Conservation (phyloP, 768 basidiomycete species). For the Termitomyces heimii region DNA sequence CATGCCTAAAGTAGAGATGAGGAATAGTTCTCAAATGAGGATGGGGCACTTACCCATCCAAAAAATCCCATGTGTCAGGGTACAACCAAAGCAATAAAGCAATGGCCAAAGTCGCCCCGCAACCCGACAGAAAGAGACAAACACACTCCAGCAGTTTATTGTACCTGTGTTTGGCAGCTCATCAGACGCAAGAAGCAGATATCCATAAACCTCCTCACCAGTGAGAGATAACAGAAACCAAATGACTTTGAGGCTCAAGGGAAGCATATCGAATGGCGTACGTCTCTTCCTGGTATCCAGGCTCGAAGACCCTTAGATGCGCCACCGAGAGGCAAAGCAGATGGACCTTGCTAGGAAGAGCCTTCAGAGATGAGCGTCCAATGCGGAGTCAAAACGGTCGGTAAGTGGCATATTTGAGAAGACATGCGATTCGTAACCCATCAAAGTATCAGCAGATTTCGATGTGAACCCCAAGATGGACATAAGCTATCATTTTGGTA, state of each 20-base stretch:
- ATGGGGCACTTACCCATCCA: conserved; percentile 42
- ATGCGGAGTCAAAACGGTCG: not conserved
- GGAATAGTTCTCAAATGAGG: not conserved
- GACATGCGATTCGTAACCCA: not conserved
- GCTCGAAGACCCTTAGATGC: not conserved
- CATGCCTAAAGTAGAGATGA: conserved; percentile 36
- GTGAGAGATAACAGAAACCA: conserved; percentile 56
- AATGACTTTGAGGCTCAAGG: conserved; percentile 46
- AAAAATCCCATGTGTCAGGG: conserved; percentile 49
- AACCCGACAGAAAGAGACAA: conserved; percentile 38
- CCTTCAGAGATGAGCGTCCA: not conserved
- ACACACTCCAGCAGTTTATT: conserved; percentile 42
- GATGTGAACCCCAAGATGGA: not conserved
- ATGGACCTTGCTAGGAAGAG: not conserved
- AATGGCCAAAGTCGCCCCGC: conserved; percentile 43
- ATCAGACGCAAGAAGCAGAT: not conserved
- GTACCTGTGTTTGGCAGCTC: conserved; percentile 31
- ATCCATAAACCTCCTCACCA: conserved; percentile 27
- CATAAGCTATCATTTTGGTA: not conserved
- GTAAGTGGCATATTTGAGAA: not conserved
- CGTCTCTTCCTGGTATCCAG: not conserved
- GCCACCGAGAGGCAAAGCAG: not conserved
- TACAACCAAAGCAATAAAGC: conserved; percentile 43
- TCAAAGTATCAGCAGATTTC: conserved; percentile 1
- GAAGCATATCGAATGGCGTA: conserved; percentile 35